Conservation (phyloP, 73 alveolate species). For the Breviolum minutum region DNA sequence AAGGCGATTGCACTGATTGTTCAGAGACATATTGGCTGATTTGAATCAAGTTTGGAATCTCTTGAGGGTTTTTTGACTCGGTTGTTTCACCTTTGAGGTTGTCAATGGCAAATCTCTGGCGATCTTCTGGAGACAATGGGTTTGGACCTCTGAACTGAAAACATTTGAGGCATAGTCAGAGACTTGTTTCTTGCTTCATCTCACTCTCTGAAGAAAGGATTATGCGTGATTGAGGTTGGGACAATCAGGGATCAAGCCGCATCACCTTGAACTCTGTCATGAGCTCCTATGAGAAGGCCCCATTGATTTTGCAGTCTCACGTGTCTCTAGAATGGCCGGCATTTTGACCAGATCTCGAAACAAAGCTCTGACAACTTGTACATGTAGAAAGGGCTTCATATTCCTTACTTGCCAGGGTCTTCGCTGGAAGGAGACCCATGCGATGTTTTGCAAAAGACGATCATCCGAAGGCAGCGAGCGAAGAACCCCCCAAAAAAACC, state of each 20-base stretch:
- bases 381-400: neutral
- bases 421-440: constrained; percentile 31
- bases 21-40: neutral
- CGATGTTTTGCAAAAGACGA: constrained; percentile 21
- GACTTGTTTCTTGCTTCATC: too few species aligned
- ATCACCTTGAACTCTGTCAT: constrained; percentile 40
- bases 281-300: constrained; percentile 51
- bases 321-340: neutral
- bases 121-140: constrained; percentile 20
- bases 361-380: neutral
- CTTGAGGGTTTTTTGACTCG: neutral
- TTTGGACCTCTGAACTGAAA: too few species aligned
- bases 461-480: neutral
- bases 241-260: constrained; percentile 4
- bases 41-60: neutral
- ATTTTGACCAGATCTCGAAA: too few species aligned
- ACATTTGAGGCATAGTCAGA: too few species aligned
- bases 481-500: neutral
- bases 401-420: neutral
- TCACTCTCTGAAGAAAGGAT: too few species aligned
- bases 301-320: neutral
- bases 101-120: constrained; percentile 25
- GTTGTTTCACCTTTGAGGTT: neutral
- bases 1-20: neutral
- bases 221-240: neutral